phyloP scores from a whole-genome alignment of 164 flowering plant species.

The Aristolochia fimbriata region DNA sequence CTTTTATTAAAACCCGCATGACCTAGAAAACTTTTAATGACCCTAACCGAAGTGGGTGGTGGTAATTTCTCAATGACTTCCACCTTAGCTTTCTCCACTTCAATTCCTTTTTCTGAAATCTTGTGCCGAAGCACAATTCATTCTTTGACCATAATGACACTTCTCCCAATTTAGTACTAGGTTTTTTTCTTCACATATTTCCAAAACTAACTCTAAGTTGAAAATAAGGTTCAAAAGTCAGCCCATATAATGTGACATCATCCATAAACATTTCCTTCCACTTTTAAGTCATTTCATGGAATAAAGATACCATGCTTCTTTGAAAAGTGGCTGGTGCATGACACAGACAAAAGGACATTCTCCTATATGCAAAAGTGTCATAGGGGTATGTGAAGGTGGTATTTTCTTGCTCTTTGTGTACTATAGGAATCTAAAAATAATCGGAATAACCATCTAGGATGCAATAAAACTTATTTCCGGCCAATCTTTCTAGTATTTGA shows the following conservation, averaged over 20 bases:
- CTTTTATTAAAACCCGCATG: neutral
- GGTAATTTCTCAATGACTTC: no score
- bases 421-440: no score
- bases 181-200: neutral
- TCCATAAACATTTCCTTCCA: neutral
- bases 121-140: neutral
- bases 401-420: no score
- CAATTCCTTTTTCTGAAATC: neutral
- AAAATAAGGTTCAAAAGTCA: neutral
- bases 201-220: neutral
- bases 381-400: no score
- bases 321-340: no score
- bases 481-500: neutral
- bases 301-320: neutral
- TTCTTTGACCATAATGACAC: neutral
- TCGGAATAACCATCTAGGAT: no score
- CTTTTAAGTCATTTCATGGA: neutral
- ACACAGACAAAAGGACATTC: no score
- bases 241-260: neutral
- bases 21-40: neutral
- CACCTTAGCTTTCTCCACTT: neutral
- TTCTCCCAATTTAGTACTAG: neutral
- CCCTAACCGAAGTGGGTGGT: no score
- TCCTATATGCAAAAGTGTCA: no score
- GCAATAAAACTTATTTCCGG: neutral